Base-by-base conservation (phyloP, 1,284 basidiomycete species). In the Melanopsichium pennsylvanicum region DNA sequence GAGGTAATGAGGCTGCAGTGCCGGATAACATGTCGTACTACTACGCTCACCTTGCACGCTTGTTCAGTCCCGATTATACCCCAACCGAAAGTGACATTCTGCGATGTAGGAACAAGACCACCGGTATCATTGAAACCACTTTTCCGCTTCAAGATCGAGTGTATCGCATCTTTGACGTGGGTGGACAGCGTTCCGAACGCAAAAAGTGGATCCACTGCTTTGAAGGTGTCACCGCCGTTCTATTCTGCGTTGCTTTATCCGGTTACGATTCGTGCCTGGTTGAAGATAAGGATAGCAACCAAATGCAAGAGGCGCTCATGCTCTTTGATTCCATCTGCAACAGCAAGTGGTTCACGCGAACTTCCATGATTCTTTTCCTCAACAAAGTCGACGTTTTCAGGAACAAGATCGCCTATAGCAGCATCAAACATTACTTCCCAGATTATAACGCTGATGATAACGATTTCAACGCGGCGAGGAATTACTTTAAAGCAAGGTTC, bases 291-390 rank as follows among this genome's bases (percentile, higher is more conserved):
- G 89, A 92, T 79, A 91, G 91, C 72, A 93, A 92, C 82, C 92
- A 90, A 88, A 95, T 96, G 92, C 90, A 93, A 83, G 93, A 95
- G 75, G 91, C 93, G 0, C 88, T 96, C 86, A 91, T 92, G 42
- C 91, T 96, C 40, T 96, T 92, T 88, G 92, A 94, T 78, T 93
- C 91, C 36, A 95, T 97, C 83, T 94, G 91, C 84, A 97, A 97
- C 82, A 93, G 91, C 34, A 86, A 92, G 74, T 92, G 93, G 92
- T 96, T 97, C 83, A 88, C 89, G 80, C 86, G 89, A 68, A 93
- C 93, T 1, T 92, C 91, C 4, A 92, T 95, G 72, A 94, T 96
- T 72, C 85, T 96, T 36, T 95, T 78, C 42, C 70, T 77, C 39
- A 76, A 75, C 68, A 80, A 81, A 64, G 76, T 81, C 72, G 93